Evolutionary conservation across 2,329 filamentous ascomycete genomes (phyloP), one percentile per base, ranked within the genome.

Genomic region (Pestalotiopsis sp.): DNA sequence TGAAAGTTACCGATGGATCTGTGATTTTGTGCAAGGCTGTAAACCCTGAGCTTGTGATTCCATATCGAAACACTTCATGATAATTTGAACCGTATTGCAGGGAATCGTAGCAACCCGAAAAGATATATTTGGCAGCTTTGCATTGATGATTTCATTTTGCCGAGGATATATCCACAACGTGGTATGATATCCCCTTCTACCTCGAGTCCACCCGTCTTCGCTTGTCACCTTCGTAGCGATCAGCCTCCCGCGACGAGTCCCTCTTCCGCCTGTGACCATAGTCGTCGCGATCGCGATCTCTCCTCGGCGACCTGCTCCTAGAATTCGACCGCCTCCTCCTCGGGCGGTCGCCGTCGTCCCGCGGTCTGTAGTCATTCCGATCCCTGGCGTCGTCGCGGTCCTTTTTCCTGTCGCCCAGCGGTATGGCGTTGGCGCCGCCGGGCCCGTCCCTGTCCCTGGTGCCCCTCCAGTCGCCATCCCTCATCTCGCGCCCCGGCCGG

Each of bases 401-500:
- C 38, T 72, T 75, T 76, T 85, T 88, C 64, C 90, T 82, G 73
- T 91, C 88, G 0, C 91, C 92, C 25, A 95, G 81, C 1, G 91
- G 91, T 66, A 91, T 87, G 3, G 88, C 88, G 79, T 95, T 95
- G 1, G 92, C 91, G 1, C 92, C 92, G 25, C 78, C 86, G 4
- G 77, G 83, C 11, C 85, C 83, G 13, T 83, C 82, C 36, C 81
- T 76, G 14, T 86, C 86, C 12, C 85, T 84, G 75, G 94, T 92
- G 2, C 90, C 87, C 74, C 85, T 85, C 75, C 93, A 94, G 69
- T 79, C 80, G 69, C 79, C 82, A 72, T 82, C 83, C 17, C 75
- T 77, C 31, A 71, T 81, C 70, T 75, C 80, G 72, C 75, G 78
- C 69, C 73, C 79, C 27, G 75, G 78, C 64, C 81, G 76, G 67